Evolutionary conservation across 2,329 filamentous ascomycete genomes (phyloP), one percentile per base, ranked within the genome.

Genomic region (Phialocephala subalpina): DNA sequence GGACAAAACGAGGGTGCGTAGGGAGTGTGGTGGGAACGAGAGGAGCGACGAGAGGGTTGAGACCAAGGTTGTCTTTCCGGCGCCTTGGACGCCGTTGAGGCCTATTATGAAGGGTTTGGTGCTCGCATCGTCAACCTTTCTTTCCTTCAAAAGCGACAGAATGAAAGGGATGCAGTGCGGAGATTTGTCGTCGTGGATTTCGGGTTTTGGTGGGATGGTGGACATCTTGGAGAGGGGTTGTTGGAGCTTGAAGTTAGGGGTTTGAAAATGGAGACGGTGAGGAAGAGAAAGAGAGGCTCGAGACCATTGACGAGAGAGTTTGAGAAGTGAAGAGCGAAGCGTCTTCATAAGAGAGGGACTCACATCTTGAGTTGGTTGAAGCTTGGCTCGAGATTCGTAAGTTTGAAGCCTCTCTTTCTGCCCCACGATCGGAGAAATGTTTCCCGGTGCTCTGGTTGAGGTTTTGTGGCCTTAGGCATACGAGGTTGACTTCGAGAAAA

Each of bases 11-110:
- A 86, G 79, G 2, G 86, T 86, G 49, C 82, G 80, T 12, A 90
- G 80, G 79, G 52, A 90, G 82, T n/a, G 81, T 85, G 3, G 78
- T 71, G 67, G 82, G 84, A 49, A 97, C 85, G 5, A 29, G 5
- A 53, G 49, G 25, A 53, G 49, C 25, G 78, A 72, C 67, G 82
- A 85, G 52, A 97, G 85, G 4, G 86, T 83, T 42, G 84, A 84
- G 42, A 94, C 94, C 73, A 97, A 86, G 14, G 94, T 97, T 3
- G 94, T 97, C 82, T 98, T 97, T 72, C 95, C 95, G 42, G 92
- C 91, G 67, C 95, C 95, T 80, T 97, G 95, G 33, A 97, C 88
- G 67, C 94, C 95, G 73, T 97, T 97, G 73, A 98, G 86, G 56
- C 94, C 95, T 42, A 97, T 85, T 77, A 97, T 88, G 78, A 97